Conservation (phyloP, 495 filamentous ascomycete species). For the Podospora comata region DNA sequence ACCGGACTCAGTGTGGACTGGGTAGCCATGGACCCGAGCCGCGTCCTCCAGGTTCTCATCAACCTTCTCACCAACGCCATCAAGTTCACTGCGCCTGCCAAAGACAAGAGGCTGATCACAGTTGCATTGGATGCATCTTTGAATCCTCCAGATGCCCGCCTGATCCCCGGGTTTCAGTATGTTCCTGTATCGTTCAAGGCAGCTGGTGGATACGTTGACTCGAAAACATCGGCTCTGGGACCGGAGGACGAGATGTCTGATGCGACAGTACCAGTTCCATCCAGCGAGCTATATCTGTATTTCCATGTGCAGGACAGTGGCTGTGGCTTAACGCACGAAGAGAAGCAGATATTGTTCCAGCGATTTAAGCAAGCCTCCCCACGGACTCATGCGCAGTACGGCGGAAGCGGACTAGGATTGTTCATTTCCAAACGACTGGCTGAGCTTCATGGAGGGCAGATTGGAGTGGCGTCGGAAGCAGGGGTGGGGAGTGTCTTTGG, state of each 20-base stretch:
- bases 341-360: constrained; percentile 64
- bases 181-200: constrained; percentile 41
- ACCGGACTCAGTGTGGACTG: constrained; percentile 53
- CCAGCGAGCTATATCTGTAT: neutral
- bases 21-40: constrained; percentile 62
- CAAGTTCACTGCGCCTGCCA: constrained; percentile 61
- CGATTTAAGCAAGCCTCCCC: constrained; percentile 70
- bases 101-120: constrained; percentile 45
- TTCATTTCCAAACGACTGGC: constrained; percentile 68
- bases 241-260: neutral
- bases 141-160: constrained; percentile 43
- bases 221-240: constrained; percentile 32
- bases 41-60: constrained; percentile 64
- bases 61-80: constrained; percentile 66
- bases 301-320: constrained; percentile 62
- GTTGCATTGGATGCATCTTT: constrained; percentile 57
- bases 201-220: constrained; percentile 40
- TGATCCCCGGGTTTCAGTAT: constrained; percentile 39
- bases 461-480: constrained; percentile 62
- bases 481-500: constrained; percentile 67
- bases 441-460: constrained; percentile 69
- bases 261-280: neutral
- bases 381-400: constrained; percentile 65
- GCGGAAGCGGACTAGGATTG: constrained; percentile 68
- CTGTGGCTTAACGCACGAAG: constrained; percentile 58